Evolutionary conservation across 495 filamentous ascomycete genomes (phyloP).

Genomic region (Cetradonia linearis): DNA sequence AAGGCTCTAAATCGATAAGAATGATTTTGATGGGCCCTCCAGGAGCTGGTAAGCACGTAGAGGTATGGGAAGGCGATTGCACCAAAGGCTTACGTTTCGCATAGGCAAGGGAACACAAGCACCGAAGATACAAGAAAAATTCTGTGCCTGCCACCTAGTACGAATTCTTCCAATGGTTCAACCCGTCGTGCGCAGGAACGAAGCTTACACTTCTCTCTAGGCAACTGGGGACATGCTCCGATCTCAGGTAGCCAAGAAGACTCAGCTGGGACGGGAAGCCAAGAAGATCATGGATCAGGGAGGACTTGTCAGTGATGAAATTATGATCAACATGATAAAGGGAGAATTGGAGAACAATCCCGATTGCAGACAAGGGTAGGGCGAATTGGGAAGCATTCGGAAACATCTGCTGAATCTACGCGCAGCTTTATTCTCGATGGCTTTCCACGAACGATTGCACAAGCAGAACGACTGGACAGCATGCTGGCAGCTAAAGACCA

Average conservation of each 20-base stretch:
- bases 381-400: conserved; percentile 11
- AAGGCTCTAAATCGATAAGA: conserved; percentile 53
- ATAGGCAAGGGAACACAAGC: conserved; percentile 98
- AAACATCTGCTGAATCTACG: conserved; percentile 6
- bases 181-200: conserved; percentile 9
- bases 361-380: conserved; percentile 94
- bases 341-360: conserved; percentile 84
- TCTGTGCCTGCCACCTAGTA: conserved; percentile 92
- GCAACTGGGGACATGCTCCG: conserved; percentile 99
- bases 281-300: conserved; percentile 99
- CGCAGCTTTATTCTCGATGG: conserved; percentile 95
- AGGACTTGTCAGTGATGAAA: conserved; percentile 95
- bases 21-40: conserved; percentile 98
- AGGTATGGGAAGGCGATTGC: background rate
- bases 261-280: conserved; percentile 81
- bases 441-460: conserved; percentile 91
- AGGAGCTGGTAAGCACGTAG: conserved; percentile 67
- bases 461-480: conserved; percentile 85
- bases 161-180: conserved; percentile 25
- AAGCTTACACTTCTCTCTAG: conserved; percentile 36
- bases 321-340: conserved; percentile 99
- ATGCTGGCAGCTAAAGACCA: conserved; percentile 70
- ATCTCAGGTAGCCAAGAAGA: conserved; percentile 97
- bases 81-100: conserved; percentile 10
- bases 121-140: conserved; percentile 95